Conservation (phyloP, 768 basidiomycete species). For the Hypsizygus marmoreus region DNA sequence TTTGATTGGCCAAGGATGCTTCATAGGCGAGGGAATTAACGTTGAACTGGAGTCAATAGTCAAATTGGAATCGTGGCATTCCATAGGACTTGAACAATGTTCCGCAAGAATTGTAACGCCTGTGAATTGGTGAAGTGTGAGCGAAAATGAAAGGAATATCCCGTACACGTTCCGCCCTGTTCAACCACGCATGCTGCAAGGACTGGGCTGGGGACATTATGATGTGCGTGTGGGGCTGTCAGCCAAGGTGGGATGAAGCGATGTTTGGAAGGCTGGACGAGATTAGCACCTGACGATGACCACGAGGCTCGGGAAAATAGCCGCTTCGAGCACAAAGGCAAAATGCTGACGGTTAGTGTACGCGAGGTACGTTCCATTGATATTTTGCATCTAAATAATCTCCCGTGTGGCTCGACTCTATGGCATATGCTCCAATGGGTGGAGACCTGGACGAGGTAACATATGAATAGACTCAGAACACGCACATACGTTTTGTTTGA, state of each 20-base stretch:
- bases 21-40: not conserved
- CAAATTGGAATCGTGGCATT: not conserved
- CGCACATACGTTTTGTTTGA: not conserved
- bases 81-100: not conserved
- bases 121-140: slow-evolving; percentile 1
- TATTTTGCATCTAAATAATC: no score
- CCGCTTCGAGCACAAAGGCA: not conserved
- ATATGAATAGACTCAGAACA: not conserved
- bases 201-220: not conserved
- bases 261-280: not conserved
- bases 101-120: slow-evolving; percentile 1
- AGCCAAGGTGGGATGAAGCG: no score
- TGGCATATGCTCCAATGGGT: no score
- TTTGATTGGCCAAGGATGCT: not conserved
- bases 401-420: no score
- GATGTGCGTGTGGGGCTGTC: no score
- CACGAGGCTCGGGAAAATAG: slow-evolving; percentile 11
- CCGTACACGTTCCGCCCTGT: not conserved
- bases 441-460: not conserved
- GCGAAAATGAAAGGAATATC: slow-evolving; percentile 4
- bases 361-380: no score
- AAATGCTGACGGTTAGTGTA: no score
- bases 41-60: not conserved
- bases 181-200: not conserved
- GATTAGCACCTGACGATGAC: slow-evolving; percentile 4